Evolutionary conservation across 108 stramenopile species (phyloP).

Genomic region (Cylindrotheca closterium): DNA sequence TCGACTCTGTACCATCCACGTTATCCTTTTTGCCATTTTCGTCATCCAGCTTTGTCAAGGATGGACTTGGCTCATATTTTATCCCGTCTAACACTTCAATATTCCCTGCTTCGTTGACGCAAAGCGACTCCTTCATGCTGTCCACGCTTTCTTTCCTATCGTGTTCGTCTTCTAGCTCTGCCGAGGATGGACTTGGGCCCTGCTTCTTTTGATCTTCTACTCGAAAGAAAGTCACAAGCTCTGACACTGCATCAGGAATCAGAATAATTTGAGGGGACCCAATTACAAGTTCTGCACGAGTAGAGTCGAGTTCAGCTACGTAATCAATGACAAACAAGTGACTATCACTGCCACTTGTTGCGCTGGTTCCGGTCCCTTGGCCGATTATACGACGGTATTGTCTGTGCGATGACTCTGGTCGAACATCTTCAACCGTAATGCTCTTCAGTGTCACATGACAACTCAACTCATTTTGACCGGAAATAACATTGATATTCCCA

Average conservation of each 20-base stretch:
- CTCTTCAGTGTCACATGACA: constrained; percentile 62
- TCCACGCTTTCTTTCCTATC: no score
- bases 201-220: constrained; percentile 7
- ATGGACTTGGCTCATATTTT: background rate
- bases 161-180: no score
- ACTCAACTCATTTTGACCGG: constrained; percentile 18
- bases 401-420: constrained; percentile 32
- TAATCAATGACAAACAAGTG: constrained; percentile 64
- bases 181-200: background rate
- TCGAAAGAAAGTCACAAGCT: constrained; percentile 56
- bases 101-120: background rate
- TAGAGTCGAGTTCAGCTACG: constrained; percentile 28
- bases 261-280: constrained; percentile 77
- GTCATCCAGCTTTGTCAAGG: background rate
- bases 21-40: no score
- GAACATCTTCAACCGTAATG: constrained; percentile 65
- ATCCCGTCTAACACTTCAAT: background rate
- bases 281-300: constrained; percentile 48
- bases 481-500: constrained; percentile 43
- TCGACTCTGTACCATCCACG: no score
- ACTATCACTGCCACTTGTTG: constrained; percentile 11
- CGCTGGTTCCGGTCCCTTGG: no score
- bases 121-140: background rate
- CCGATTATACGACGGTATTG: constrained; percentile 60
- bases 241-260: constrained; percentile 76